Percentiles rank a stretch among this genome's conserved stretches.
phyloP scores from a whole-genome alignment of 352 stramenopile genomes.

The Blastocystis sp. region DNA sequence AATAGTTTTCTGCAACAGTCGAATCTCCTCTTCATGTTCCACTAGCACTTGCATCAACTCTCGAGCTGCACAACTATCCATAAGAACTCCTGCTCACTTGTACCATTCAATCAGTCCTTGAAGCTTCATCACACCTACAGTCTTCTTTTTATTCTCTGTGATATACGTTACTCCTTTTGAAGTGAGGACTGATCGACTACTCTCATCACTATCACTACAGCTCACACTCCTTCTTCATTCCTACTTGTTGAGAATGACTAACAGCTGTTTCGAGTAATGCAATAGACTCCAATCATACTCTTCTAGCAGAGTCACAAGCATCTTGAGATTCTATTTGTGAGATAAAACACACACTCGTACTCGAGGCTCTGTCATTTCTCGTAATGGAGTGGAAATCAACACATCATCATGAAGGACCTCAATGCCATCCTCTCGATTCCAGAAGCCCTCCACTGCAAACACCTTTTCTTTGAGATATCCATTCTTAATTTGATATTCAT shows the following conservation, averaged over 20 bases:
- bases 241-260: conserved; percentile 29
- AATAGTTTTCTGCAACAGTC: conserved; percentile 1
- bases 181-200: neutral
- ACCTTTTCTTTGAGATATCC: neutral
- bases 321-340: neutral
- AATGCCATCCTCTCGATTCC: neutral
- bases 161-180: neutral
- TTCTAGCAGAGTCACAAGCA: conserved; percentile 7
- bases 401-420: conserved; percentile 10
- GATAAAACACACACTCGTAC: neutral
- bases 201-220: conserved; percentile 17
- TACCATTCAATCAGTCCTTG: conserved; percentile 16
- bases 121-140: conserved; percentile 1
- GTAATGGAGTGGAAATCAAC: neutral
- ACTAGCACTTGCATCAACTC: neutral
- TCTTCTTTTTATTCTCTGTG: conserved; percentile 27
- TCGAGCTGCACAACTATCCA: neutral
- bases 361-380: neutral
- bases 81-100: neutral
- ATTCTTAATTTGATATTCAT: neutral
- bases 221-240: neutral
- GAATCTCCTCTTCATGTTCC: conserved; percentile 2
- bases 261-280: neutral
- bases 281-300: conserved; percentile 43
- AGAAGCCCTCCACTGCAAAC: conserved; percentile 28